These are phyloP conservation scores for Zopfochytrium polystomum DNA, from an alignment of 371 early-diverging fungal species.

Conservation along the genomic window DNA sequence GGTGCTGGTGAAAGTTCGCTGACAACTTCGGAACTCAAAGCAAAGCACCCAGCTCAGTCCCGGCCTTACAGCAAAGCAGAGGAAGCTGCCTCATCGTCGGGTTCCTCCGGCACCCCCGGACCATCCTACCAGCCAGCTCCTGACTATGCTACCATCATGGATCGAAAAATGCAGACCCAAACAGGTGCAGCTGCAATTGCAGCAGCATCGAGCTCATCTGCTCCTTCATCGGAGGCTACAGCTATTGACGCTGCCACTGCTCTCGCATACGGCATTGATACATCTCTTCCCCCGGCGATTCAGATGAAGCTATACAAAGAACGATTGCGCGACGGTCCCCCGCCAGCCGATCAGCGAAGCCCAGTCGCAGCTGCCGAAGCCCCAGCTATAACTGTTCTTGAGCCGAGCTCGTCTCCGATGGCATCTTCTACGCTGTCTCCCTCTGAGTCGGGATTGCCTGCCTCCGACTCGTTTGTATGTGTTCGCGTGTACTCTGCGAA, in stretches of 20 bases:
- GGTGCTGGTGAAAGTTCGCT: no score
- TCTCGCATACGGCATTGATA: background rate
- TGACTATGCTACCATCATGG: no score
- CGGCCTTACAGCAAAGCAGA: background rate
- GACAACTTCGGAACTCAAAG: slow-evolving; percentile 1
- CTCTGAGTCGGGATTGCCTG: no score
- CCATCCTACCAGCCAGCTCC: background rate
- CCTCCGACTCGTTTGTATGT: background rate
- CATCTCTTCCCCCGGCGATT: background rate
- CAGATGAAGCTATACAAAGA: background rate
- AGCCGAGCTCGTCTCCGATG: no score
- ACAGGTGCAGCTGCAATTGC: slow-evolving; percentile 1
- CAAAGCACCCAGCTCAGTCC: background rate
- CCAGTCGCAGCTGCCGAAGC: background rate
- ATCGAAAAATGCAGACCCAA: no score
- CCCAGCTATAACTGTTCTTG: no score
- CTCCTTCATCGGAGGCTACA: background rate
- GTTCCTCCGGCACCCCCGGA: background rate
- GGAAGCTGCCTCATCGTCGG: background rate
- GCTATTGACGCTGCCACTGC: background rate
- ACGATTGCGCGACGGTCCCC: background rate
- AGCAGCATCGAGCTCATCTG: background rate
- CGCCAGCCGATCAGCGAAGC: background rate
- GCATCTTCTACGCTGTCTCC: no score
- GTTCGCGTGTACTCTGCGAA: background rate